A percentile compares a stretch with the other conserved stretches of the same genome.
Conservation (phyloP, 257 asterid species). For the Nicotiana otophora region DNA sequence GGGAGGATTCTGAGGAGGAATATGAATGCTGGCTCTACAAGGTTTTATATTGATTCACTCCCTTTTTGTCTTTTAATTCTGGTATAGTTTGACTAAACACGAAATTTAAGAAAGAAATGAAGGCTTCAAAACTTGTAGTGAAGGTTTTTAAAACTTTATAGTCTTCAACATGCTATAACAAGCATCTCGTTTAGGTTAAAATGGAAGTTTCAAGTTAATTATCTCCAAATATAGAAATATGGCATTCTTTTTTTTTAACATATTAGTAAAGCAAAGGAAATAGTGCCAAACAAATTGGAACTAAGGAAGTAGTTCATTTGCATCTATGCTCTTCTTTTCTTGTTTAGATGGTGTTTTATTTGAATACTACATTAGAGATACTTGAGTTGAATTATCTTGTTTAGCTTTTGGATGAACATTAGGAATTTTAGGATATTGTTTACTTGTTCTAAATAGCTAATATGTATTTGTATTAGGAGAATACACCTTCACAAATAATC, state of each 20-base stretch:
- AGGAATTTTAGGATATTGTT: neutral
- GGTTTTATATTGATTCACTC: slow-evolving; percentile 22
- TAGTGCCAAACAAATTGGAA: too few relatives aligned
- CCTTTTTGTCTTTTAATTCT: neutral
- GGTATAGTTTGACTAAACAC: too few relatives aligned
- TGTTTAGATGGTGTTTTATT: neutral
- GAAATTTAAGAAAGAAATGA: too few relatives aligned
- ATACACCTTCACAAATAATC: neutral
- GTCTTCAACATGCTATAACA: too few relatives aligned
- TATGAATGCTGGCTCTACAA: slow-evolving; percentile 57
- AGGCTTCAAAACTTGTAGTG: too few relatives aligned
- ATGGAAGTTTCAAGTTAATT: too few relatives aligned
- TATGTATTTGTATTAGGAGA: neutral
- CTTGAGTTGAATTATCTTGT: neutral
- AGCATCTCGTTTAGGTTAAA: too few relatives aligned
- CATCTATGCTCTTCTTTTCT: neutral
- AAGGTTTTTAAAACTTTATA: too few relatives aligned
- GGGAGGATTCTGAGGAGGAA: slow-evolving; percentile 66
- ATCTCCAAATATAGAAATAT: too few relatives aligned
- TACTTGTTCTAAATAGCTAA: neutral
- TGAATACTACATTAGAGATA: neutral
- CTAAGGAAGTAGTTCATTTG: neutral
- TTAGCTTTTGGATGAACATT: neutral
- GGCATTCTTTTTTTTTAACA: too few relatives aligned
- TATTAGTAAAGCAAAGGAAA: too few relatives aligned